phyloP scores from a whole-genome alignment of 192 early-diverging fungal genomes.

The Rhizoclosmatium sp. region DNA sequence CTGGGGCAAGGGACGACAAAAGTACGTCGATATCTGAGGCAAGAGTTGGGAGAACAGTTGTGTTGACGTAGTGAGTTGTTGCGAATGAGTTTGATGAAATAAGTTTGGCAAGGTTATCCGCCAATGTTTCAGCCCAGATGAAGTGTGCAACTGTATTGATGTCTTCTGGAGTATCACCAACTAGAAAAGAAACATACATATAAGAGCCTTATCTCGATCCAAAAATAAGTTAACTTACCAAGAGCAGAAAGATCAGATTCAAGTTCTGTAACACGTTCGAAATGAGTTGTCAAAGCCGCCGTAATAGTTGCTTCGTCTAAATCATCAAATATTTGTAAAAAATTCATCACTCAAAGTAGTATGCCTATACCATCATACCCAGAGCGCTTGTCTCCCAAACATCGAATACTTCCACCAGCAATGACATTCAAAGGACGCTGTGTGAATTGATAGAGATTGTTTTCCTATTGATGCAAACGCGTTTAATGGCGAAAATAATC shows the following conservation, averaged over 20 bases:
- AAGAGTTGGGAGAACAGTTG: slow-evolving; percentile 34
- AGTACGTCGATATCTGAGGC: slow-evolving; percentile 7
- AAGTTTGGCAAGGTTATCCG: slow-evolving; percentile 37
- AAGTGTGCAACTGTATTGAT: slow-evolving; percentile 65
- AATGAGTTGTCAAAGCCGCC: slow-evolving; percentile 42
- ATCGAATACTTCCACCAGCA: slow-evolving; percentile 51
- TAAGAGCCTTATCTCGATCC: background rate
- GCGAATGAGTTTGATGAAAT: slow-evolving; percentile 37
- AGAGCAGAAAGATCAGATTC: slow-evolving; percentile 59
- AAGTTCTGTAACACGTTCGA: slow-evolving; percentile 58
- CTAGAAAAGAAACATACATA: slow-evolving; percentile 1
- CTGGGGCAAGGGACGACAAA: background rate
- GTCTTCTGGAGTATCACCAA: slow-evolving; percentile 55
- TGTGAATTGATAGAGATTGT: slow-evolving; percentile 68
- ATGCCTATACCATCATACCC: slow-evolving; percentile 3
- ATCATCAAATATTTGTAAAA: background rate
- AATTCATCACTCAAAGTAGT: background rate
- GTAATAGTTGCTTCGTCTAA: slow-evolving; percentile 45
- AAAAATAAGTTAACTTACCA: slow-evolving; percentile 38
- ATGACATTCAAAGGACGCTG: slow-evolving; percentile 78
- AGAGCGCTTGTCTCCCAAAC: slow-evolving; percentile 57
- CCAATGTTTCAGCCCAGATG: slow-evolving; percentile 58
- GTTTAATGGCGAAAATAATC: background rate
- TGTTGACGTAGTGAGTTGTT: slow-evolving; percentile 25
- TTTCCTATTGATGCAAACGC: slow-evolving; percentile 44